Base-by-base conservation (phyloP, 2,329 filamentous ascomycete genomes). In the Colletotrichum filicis region DNA sequence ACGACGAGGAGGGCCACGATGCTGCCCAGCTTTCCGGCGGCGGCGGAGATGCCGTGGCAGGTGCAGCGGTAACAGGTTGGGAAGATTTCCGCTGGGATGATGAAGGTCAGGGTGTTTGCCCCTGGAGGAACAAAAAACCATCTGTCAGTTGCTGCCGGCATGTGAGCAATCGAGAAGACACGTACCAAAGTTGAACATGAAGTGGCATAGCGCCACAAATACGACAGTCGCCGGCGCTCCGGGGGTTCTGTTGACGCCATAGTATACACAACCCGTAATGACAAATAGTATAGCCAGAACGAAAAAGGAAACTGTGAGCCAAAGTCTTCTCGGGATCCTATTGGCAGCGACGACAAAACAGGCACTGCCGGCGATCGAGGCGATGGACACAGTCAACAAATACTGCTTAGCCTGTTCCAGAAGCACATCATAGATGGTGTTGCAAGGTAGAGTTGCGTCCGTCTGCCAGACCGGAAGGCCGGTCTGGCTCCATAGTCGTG, bases 21-120 rank as follows among this genome's bases (percentile, higher is more conserved):
- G 71, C 87, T 88, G 28, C 89, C 90, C 1, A 89, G 79, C 76
- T 92, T 92, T 12, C 90, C 90, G 0, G 87, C 86, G 0, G 90
- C 90, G 0, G 90, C 90, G 0, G 89, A 90, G 65, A 92, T 89
- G 28, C 89, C 90, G 76, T 91, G 89, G 71, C 89, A 91, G 0
- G 90, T 90, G 63, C 87, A 90, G 53, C 91, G 87, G 76, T 91
- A 92, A 74, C 87, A 86, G 2, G 90, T 92, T 0, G 90, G 90
- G 78, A 92, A 93, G 55, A 91, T 87, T 77, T 92, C 90, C 55
- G 89, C 90, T 1, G 91, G 90, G 19, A 92, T 87, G 66, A 92
- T 88, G 76, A 92, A 92, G 0, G 90, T 92, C 12, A 91, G 85
- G 0, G 88, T 89, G 76, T 92, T 92, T 55, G 89, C 89, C 12